Percentiles rank a stretch among this genome's conserved stretches.
Evolutionary conservation across 805 yeast genomes (phyloP).

Genomic region (Metschnikowia corniflorae): DNA sequence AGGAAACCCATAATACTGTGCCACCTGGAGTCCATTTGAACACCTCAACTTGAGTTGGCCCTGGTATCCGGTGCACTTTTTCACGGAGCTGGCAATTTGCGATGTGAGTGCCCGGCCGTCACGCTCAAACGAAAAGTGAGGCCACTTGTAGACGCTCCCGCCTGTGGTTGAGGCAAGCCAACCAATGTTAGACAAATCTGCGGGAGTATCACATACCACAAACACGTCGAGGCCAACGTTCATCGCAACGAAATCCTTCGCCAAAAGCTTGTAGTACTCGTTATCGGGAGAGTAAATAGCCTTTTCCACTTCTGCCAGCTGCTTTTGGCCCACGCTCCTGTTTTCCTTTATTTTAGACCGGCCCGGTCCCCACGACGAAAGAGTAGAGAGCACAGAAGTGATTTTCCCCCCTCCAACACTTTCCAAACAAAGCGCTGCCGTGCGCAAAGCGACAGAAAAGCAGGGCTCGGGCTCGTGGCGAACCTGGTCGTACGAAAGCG

Average conservation of each 20-base stretch:
- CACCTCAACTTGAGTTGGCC: slow-evolving; percentile 82
- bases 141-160: slow-evolving; percentile 64
- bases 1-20: slow-evolving; percentile 63
- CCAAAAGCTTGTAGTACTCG: slow-evolving; percentile 58
- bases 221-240: slow-evolving; percentile 78
- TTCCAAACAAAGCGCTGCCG: slow-evolving; percentile 60
- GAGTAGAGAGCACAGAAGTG: slow-evolving; percentile 56
- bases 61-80: slow-evolving; percentile 63
- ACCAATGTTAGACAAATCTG: slow-evolving; percentile 75
- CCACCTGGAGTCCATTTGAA: slow-evolving; percentile 81
- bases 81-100: slow-evolving; percentile 53
- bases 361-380: slow-evolving; percentile 86
- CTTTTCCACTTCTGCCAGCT: slow-evolving; percentile 43
- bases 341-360: slow-evolving; percentile 46
- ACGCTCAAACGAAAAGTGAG: slow-evolving; percentile 59
- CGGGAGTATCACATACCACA: slow-evolving; percentile 58
- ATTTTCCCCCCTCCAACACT: slow-evolving; percentile 82
- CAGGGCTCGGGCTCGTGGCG: slow-evolving; percentile 58
- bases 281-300: slow-evolving; percentile 56
- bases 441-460: slow-evolving; percentile 73
- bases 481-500: slow-evolving; percentile 34
- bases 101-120: slow-evolving; percentile 67
- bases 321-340: slow-evolving; percentile 37
- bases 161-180: slow-evolving; percentile 65
- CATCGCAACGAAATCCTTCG: slow-evolving; percentile 49